phyloP scores from a whole-genome alignment of 1,139 yeast genomes.

The Geotrichum restrictum region DNA sequence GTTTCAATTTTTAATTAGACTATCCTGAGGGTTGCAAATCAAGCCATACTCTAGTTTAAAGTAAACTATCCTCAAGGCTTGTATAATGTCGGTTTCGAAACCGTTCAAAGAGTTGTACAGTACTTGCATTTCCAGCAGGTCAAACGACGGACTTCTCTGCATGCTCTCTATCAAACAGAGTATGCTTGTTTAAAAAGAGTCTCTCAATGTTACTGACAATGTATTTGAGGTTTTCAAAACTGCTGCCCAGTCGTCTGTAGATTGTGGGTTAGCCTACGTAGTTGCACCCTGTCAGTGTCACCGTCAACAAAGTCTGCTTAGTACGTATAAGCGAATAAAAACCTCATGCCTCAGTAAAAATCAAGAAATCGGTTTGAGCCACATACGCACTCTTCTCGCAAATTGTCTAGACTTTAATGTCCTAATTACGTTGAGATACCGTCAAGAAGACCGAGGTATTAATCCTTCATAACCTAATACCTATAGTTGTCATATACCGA shows the following conservation, averaged over 20 bases:
- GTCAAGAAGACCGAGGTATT: too few species aligned
- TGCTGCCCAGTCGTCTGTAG: too few species aligned
- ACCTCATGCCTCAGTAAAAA: background rate
- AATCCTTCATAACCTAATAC: too few species aligned
- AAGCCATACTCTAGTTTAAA: constrained; percentile 36
- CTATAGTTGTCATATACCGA: too few species aligned
- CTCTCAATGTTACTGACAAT: constrained; percentile 29
- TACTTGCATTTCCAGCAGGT: constrained; percentile 34
- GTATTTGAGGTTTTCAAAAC: constrained; percentile 24
- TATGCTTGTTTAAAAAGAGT: constrained; percentile 30
- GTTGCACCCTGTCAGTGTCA: too few species aligned
- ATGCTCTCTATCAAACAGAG: constrained; percentile 32
- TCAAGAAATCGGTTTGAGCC: too few species aligned
- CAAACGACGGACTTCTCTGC: constrained; percentile 35
- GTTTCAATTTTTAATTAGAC: too few species aligned
- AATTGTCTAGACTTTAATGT: too few species aligned
- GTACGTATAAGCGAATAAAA: constrained; percentile 3
- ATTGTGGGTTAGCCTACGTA: too few species aligned
- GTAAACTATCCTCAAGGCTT: constrained; percentile 30
- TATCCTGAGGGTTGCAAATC: constrained; percentile 20
- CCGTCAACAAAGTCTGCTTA: constrained; percentile 1
- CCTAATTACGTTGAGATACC: too few species aligned
- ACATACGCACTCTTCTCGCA: too few species aligned
- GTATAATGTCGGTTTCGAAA: constrained; percentile 35
- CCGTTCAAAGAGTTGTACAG: constrained; percentile 32